These are phyloP conservation scores for Diaporthe sp. DNA, from an alignment of 2,329 filamentous ascomycete species.

Conservation along the genomic window DNA sequence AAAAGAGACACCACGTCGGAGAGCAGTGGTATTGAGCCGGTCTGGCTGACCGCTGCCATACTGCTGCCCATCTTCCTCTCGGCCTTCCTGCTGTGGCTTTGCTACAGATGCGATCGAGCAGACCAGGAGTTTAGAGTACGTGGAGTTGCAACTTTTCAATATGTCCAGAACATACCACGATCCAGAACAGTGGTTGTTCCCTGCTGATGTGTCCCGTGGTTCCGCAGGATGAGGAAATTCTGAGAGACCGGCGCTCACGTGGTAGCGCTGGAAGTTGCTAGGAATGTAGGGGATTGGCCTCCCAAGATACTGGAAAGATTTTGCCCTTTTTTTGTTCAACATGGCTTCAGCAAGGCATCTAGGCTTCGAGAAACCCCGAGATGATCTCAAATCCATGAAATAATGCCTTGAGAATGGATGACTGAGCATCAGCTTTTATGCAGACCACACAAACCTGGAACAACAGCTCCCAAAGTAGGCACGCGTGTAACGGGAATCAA, in stretches of 20 bases:
- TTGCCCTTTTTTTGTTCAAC: background rate
- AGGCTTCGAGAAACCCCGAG: too few species aligned
- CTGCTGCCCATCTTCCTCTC: slow-evolving; percentile 26
- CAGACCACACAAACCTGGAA: background rate
- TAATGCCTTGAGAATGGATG: background rate
- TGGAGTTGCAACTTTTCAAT: background rate
- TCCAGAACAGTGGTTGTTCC: too few species aligned
- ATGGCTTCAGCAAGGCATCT: background rate
- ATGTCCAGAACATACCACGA: fast-evolving
- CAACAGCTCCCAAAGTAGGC: background rate
- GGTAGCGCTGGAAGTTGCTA: background rate
- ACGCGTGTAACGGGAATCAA: background rate
- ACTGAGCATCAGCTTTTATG: background rate
- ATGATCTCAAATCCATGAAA: too few species aligned
- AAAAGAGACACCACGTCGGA: slow-evolving; percentile 21
- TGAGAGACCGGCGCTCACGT: background rate
- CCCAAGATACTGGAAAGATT: background rate
- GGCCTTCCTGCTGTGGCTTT: slow-evolving; percentile 17
- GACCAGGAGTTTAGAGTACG: background rate
- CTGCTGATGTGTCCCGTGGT: background rate
- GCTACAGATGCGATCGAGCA: slow-evolving; percentile 8
- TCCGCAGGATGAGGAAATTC: background rate
- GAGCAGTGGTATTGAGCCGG: slow-evolving; percentile 24
- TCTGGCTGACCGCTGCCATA: slow-evolving; percentile 36
- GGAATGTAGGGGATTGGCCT: background rate